Evolutionary conservation across 306 rosid genomes (phyloP).

Genomic region (Cucumis melo): DNA sequence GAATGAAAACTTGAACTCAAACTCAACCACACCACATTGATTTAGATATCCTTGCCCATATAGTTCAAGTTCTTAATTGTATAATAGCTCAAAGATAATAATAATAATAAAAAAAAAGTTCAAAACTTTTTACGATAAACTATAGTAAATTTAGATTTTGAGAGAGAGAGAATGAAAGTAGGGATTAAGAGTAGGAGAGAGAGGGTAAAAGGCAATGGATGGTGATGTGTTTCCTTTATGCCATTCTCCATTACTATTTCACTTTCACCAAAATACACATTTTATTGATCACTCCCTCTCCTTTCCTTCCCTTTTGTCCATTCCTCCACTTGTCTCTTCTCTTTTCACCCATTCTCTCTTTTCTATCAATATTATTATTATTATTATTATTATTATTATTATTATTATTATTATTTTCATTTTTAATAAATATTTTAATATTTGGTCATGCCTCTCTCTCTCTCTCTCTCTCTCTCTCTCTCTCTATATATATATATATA

Average conservation of each 20-base stretch:
- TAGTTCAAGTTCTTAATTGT: no score
- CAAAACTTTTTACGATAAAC: no score
- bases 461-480: no score
- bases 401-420: background rate
- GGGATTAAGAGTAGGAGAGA: background rate
- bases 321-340: conserved; percentile 8
- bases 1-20: background rate
- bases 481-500: no score
- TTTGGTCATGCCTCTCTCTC: background rate
- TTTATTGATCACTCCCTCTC: conserved; percentile 4
- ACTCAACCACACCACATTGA: no score
- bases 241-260: background rate
- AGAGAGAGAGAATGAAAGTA: background rate
- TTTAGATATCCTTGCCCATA: no score
- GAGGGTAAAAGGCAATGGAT: background rate
- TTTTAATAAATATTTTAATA: background rate
- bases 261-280: conserved; percentile 24
- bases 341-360: background rate
- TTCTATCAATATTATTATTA: background rate
- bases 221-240: conserved; percentile 15
- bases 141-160: no score
- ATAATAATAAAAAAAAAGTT: no score
- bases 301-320: conserved; percentile 19
- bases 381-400: no score
- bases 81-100: no score